Percentiles rank a stretch among this genome's conserved stretches.
Evolutionary conservation across 2,329 filamentous ascomycete genomes (phyloP).

Genomic region (Colletotrichum scovillei): DNA sequence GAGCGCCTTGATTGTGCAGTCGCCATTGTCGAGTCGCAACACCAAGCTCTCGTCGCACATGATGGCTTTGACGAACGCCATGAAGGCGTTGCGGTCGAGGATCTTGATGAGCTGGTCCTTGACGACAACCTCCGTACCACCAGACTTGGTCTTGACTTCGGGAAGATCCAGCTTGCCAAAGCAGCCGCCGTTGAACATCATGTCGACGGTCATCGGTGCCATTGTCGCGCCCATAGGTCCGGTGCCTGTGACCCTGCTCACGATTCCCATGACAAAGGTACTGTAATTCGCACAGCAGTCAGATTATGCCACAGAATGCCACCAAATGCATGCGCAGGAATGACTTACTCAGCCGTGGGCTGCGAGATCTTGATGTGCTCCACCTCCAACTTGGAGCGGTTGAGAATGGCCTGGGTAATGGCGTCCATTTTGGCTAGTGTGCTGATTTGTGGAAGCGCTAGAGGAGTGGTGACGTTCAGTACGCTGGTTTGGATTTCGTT

Average conservation of each 20-base stretch:
- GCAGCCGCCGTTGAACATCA: constrained; percentile 43
- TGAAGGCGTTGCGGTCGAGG: constrained; percentile 42
- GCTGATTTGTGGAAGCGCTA: constrained; percentile 7
- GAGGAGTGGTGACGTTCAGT: constrained; percentile 22
- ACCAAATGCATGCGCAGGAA: too few relatives aligned
- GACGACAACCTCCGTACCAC: constrained; percentile 42
- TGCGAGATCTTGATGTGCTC: constrained; percentile 44
- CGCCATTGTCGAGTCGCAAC: constrained; percentile 44
- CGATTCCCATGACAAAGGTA: constrained; percentile 44
- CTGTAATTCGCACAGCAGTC: constrained; percentile 37
- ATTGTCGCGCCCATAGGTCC: constrained; percentile 45
- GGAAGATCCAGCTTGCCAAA: constrained; percentile 46
- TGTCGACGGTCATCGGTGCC: constrained; percentile 42
- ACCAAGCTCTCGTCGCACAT: constrained; percentile 42
- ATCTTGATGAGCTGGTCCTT: constrained; percentile 44
- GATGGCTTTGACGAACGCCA: constrained; percentile 45
- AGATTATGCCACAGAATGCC: neutral
- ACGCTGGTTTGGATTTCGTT: neutral
- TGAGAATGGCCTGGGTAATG: constrained; percentile 44
- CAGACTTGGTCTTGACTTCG: constrained; percentile 42
- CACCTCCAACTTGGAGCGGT: constrained; percentile 42
- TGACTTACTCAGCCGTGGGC: constrained; percentile 44
- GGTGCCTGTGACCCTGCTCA: constrained; percentile 44
- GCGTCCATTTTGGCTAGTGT: constrained; percentile 39
- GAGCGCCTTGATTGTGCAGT: constrained; percentile 42